These are phyloP conservation scores for Batrachochytrium dendrobatidis DNA, from an alignment of 371 early-diverging fungal genomes.

Conservation along the genomic window DNA sequence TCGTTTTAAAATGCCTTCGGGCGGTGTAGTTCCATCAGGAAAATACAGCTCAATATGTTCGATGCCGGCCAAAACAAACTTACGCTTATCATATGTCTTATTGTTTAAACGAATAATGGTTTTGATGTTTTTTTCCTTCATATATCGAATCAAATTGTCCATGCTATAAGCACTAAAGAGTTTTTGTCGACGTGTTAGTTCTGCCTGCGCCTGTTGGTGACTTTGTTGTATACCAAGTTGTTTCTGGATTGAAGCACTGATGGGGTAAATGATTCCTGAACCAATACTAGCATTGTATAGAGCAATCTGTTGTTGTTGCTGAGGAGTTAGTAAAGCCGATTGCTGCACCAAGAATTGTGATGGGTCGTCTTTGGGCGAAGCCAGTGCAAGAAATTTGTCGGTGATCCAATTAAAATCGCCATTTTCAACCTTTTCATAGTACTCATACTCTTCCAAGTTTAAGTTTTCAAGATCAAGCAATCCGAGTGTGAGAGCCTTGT, in stretches of 20 bases:
- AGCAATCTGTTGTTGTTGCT: not conserved
- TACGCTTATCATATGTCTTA: slow-evolving; percentile 44
- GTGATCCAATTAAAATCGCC: slow-evolving; percentile 65
- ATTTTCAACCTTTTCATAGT: slow-evolving; percentile 53
- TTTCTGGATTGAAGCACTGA: not conserved
- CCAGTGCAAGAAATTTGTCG: slow-evolving; percentile 53
- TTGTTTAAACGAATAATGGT: slow-evolving; percentile 54
- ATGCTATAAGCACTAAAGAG: slow-evolving; percentile 31
- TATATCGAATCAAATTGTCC: slow-evolving; percentile 28
- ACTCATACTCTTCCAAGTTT: slow-evolving; percentile 54
- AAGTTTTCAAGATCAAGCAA: slow-evolving; percentile 46
- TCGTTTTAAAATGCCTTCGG: slow-evolving; percentile 43
- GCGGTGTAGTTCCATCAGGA: slow-evolving; percentile 58
- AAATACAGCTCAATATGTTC: slow-evolving; percentile 55
- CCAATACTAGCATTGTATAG: too few species aligned
- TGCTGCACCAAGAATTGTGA: slow-evolving; percentile 9
- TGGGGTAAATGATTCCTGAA: too few species aligned
- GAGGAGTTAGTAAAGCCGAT: not conserved
- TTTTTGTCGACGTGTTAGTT: slow-evolving; percentile 7
- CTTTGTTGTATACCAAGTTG: not conserved
- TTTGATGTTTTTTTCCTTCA: slow-evolving; percentile 30
- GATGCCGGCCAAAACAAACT: slow-evolving; percentile 45
- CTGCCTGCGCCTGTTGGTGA: slow-evolving; percentile 9
- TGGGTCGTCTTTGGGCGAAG: slow-evolving; percentile 48
- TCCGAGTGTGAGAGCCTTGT: slow-evolving; percentile 43